Conservation (phyloP, 306 rosid genomes). For the Ochetophila trinervis region DNA sequence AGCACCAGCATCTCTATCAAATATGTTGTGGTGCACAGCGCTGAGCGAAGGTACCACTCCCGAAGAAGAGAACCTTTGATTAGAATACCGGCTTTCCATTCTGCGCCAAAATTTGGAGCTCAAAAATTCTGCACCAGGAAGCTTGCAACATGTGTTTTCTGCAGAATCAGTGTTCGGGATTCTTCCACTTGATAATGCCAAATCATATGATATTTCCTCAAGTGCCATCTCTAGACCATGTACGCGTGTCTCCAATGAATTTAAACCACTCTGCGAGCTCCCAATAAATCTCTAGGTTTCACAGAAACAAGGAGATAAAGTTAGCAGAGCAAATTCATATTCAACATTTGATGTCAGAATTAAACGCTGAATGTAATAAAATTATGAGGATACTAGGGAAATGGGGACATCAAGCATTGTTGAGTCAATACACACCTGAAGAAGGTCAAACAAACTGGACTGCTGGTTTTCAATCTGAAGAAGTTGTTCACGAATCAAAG, state of each 20-base stretch:
- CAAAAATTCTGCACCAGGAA: slow-evolving; percentile 90
- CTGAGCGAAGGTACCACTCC: slow-evolving; percentile 42
- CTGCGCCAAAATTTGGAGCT: slow-evolving; percentile 92
- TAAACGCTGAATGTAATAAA: no score
- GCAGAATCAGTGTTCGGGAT: slow-evolving; percentile 44
- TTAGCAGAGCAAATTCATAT: slow-evolving; percentile 19
- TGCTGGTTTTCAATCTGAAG: slow-evolving; percentile 96
- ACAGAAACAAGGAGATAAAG: slow-evolving; percentile 19
- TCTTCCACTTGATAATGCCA: slow-evolving; percentile 71
- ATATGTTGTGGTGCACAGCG: slow-evolving; percentile 27
- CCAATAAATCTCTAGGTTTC: slow-evolving; percentile 81
- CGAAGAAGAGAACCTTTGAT: slow-evolving; percentile 50
- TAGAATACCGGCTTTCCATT: slow-evolving; percentile 60
- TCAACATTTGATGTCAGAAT: neutral
- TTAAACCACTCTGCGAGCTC: slow-evolving; percentile 85
- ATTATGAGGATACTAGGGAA: no score
- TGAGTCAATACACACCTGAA: slow-evolving; percentile 55
- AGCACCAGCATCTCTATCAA: slow-evolving; percentile 34
- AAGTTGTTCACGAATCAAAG: slow-evolving; percentile 81
- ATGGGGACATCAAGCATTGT: slow-evolving; percentile 8
- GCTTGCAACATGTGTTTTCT: slow-evolving; percentile 79
- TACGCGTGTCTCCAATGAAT: slow-evolving; percentile 85
- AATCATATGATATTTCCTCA: slow-evolving; percentile 83
- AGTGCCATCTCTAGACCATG: slow-evolving; percentile 83
- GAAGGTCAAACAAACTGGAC: slow-evolving; percentile 70